These are phyloP conservation scores for Cytospora schulzeri DNA, from an alignment of 2,329 filamentous ascomycete genomes.

Conservation along the genomic window DNA sequence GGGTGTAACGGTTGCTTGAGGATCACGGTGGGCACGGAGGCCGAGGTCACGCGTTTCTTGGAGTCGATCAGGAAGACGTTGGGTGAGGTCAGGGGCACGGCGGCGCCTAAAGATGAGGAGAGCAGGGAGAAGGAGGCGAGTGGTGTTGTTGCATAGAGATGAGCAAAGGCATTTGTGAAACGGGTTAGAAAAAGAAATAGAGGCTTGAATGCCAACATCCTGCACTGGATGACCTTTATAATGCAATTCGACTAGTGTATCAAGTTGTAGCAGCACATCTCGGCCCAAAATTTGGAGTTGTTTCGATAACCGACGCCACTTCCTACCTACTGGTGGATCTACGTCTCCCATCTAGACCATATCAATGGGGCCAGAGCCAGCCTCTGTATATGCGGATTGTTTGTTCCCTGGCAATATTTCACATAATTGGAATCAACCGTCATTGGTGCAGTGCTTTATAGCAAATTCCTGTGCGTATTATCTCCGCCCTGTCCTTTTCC, in stretches of 20 bases:
- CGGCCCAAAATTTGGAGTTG: not conserved
- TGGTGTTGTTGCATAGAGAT: constrained; percentile 41
- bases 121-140: constrained; percentile 41
- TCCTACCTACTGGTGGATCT: not conserved
- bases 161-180: not conserved
- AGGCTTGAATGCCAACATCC: not conserved
- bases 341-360: not conserved
- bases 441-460: not conserved
- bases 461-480: not conserved
- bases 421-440: not conserved
- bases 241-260: not conserved
- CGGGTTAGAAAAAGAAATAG: constrained; percentile 14
- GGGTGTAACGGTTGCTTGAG: constrained; percentile 87
- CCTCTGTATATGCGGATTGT: too few relatives aligned
- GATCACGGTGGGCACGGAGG: constrained; percentile 88
- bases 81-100: constrained; percentile 45
- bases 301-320: not conserved
- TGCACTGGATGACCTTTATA: not conserved
- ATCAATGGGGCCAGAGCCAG: too few relatives aligned
- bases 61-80: constrained; percentile 60
- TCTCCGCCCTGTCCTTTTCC: not conserved
- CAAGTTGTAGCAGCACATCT: not conserved
- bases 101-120: constrained; percentile 37
- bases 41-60: constrained; percentile 80
- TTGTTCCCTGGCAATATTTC: too few relatives aligned